Conservation (phyloP, 2,329 filamentous ascomycete species). For the Penicillium sp. region DNA sequence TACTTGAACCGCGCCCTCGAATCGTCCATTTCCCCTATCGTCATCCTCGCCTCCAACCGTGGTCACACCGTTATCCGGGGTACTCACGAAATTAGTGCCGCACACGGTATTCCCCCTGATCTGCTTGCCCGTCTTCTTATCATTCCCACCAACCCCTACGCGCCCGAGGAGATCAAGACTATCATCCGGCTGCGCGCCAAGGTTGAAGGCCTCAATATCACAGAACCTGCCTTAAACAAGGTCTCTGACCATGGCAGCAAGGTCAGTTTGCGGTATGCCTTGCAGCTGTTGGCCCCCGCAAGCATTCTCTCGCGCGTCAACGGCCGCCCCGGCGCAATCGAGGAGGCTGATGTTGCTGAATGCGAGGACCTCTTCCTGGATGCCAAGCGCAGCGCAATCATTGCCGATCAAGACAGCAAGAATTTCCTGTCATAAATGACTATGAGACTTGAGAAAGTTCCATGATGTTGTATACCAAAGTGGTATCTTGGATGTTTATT, state of each 20-base stretch:
- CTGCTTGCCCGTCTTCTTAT: conserved; percentile 93
- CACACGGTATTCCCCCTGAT: conserved; percentile 91
- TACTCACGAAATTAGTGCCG: conserved; percentile 73
- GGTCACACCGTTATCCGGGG: conserved; percentile 91
- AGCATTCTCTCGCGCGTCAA: conserved; percentile 88
- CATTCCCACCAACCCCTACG: conserved; percentile 89
- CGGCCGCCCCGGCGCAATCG: conserved; percentile 69
- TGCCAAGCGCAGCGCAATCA: conserved; percentile 71
- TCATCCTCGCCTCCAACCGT: conserved; percentile 95
- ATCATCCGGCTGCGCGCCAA: conserved; percentile 84
- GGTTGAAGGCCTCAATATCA: conserved; percentile 76
- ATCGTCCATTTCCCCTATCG: conserved; percentile 90
- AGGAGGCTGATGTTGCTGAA: conserved; percentile 73
- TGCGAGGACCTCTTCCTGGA: conserved; percentile 84
- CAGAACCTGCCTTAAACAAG: conserved; percentile 80
- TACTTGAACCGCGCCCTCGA: conserved; percentile 98
- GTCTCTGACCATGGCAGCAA: conserved; percentile 82
- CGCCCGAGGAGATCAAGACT: conserved; percentile 82
- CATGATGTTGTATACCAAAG: conserved; percentile 28
- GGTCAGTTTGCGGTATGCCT: conserved; percentile 86
- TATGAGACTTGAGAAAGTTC: conserved; percentile 22
- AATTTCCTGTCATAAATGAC: conserved; percentile 55
- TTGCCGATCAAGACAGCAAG: conserved; percentile 65
- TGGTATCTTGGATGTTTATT: conserved; percentile 23
- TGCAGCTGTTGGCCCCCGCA: conserved; percentile 86